phyloP scores from a whole-genome alignment of 305 asterid species.

The Solanum hybrid region DNA sequence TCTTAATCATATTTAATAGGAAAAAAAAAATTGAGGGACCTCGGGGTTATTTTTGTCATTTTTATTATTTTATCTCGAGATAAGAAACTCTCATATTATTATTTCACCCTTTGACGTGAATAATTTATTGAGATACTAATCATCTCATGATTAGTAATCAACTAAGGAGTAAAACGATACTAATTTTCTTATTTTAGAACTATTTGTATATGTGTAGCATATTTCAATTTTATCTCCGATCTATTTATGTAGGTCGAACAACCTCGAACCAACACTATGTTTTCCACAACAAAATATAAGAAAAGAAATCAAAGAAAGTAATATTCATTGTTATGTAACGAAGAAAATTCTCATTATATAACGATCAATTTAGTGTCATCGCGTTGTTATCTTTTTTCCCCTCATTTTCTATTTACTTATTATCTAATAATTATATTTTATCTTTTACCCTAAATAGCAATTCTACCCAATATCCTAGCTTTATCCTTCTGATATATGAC shows the following conservation, averaged over 20 bases:
- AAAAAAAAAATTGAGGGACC: not conserved
- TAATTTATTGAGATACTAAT: not conserved
- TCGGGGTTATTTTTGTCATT: not conserved
- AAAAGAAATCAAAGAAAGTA: not conserved
- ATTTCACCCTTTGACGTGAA: not conserved
- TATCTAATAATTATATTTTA: not conserved
- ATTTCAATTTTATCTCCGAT: not conserved
- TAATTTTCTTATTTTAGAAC: not conserved
- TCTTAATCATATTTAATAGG: not conserved
- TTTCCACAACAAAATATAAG: not conserved
- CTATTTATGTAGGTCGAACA: not conserved
- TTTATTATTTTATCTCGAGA: not conserved
- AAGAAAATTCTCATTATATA: not conserved
- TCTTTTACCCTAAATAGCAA: not conserved
- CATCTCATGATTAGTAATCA: not conserved
- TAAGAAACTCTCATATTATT: not conserved
- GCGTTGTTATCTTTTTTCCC: not conserved
- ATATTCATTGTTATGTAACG: not conserved
- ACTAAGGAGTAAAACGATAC: not conserved
- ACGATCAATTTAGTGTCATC: not conserved
- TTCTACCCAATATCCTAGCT: not conserved
- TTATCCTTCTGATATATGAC: not conserved
- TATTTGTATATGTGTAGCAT: not conserved
- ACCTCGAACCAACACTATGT: not conserved
- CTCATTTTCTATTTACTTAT: not conserved